Conservation (phyloP, 2,329 filamentous ascomycete species). For the Colletotrichum chrysophilum region DNA sequence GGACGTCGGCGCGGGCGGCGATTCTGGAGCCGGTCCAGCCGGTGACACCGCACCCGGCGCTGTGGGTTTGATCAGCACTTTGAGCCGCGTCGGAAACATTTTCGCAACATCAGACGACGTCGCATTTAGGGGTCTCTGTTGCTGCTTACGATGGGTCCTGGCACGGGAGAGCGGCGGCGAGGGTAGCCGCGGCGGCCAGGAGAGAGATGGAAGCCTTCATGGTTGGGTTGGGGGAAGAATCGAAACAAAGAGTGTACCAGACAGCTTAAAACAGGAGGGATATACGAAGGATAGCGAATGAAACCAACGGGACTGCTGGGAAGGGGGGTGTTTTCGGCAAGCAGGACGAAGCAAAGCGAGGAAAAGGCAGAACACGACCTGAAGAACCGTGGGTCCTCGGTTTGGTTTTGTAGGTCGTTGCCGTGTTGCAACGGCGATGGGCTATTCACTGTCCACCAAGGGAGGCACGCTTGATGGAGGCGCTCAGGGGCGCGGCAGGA, state of each 20-base stretch:
- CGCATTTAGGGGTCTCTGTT: neutral
- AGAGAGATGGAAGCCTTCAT: conserved; percentile 14
- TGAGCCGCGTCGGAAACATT: too few relatives aligned
- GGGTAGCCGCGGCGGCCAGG: neutral
- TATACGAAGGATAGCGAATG: neutral
- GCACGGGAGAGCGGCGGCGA: conserved; percentile 5
- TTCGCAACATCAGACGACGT: neutral
- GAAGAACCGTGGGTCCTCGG: neutral
- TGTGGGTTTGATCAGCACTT: neutral
- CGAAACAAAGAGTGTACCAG: conserved; percentile 8
- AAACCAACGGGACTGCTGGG: neutral
- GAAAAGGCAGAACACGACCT: neutral
- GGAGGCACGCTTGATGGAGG: neutral
- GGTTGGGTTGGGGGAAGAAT: neutral
- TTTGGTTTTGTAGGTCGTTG: neutral
- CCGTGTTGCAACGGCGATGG: neutral
- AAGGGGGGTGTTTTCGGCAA: neutral
- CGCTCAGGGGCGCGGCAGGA: neutral
- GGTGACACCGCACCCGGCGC: neutral
- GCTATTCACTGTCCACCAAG: neutral
- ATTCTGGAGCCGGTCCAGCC: conserved; percentile 5
- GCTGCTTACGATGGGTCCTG: conserved; percentile 6
- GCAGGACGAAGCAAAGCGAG: neutral
- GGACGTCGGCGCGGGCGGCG: conserved; percentile 1
- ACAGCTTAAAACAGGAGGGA: neutral